phyloP scores from a whole-genome alignment of 164 flowering plant genomes.

The Euptelea pleiosperma region DNA sequence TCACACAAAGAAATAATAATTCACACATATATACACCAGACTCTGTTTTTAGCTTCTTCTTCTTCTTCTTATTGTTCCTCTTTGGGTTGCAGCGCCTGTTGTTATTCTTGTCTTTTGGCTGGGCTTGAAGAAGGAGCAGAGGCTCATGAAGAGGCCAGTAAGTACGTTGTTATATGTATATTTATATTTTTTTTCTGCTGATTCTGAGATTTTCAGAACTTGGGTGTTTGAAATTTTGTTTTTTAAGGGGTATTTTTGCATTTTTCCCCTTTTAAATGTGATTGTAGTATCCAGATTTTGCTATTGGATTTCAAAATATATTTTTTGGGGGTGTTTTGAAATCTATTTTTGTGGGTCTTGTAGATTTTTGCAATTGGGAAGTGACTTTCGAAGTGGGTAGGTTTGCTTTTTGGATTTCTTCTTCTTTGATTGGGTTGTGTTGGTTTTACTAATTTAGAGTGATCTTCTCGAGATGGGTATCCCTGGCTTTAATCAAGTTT shows the following conservation, averaged over 20 bases:
- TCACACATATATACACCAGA: neutral
- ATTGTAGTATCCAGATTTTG: neutral
- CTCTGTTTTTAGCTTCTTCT: slow-evolving; percentile 9
- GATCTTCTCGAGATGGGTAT: neutral
- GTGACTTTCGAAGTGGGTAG: no score
- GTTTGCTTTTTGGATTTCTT: neutral
- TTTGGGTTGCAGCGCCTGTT: slow-evolving; percentile 5
- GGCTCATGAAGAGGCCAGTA: slow-evolving; percentile 79
- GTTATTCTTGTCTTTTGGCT: slow-evolving; percentile 3
- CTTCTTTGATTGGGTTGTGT: neutral
- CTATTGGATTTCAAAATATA: neutral
- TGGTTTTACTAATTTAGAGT: no score
- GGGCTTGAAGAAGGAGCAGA: slow-evolving; percentile 21
- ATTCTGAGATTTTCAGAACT: neutral
- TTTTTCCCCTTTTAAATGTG: neutral
- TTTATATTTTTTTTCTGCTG: slow-evolving; percentile 8
- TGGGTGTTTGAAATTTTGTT: slow-evolving; percentile 5
- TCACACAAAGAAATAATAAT: no score
- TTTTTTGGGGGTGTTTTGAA: neutral
- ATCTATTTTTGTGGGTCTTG: neutral
- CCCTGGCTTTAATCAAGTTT: neutral
- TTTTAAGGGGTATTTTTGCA: neutral
- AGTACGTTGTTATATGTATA: slow-evolving; percentile 56
- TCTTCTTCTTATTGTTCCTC: slow-evolving; percentile 7
- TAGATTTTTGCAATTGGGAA: neutral